Percentiles rank a stretch among this genome's conserved stretches.
These are phyloP conservation scores for Oryza brachyantha DNA, from an alignment of 176 grass and related monocot genomes.

Conservation along the genomic window DNA sequence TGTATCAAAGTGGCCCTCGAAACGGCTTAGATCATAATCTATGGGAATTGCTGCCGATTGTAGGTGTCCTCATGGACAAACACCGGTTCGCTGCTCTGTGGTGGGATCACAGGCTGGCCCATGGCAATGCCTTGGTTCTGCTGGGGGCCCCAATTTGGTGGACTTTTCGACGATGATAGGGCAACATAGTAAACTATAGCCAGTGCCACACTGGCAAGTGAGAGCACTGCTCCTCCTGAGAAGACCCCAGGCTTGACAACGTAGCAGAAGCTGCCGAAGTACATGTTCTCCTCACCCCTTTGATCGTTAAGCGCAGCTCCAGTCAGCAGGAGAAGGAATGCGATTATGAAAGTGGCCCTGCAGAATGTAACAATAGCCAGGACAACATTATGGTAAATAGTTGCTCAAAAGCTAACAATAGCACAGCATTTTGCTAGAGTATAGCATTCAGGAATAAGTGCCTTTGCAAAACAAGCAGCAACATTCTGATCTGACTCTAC, in stretches of 20 bases:
- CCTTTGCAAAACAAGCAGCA: neutral
- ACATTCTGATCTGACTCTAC: neutral
- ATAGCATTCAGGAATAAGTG: neutral
- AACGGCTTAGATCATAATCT: constrained; percentile 8
- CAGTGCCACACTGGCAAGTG: constrained; percentile 78
- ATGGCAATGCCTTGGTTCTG: constrained; percentile 73
- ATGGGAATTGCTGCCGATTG: constrained; percentile 76
- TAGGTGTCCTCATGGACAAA: constrained; percentile 98
- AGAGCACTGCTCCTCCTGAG: constrained; percentile 72
- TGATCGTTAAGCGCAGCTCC: constrained; percentile 88
- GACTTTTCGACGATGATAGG: constrained; percentile 48
- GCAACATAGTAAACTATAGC: constrained; percentile 87
- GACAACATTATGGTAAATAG: neutral
- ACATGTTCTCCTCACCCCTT: constrained; percentile 82
- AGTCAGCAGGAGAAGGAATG: constrained; percentile 81
- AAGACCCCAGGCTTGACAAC: constrained; percentile 92
- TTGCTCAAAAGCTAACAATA: neutral
- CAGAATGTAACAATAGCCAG: neutral
- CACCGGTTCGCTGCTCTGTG: constrained; percentile 62
- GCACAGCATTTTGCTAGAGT: neutral
- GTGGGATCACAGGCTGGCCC: constrained; percentile 82
- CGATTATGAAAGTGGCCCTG: constrained; percentile 86
- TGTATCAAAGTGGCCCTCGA: neutral
- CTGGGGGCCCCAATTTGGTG: constrained; percentile 25
- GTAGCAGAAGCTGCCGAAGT: constrained; percentile 84